Base-by-base conservation (phyloP, 768 basidiomycete genomes). In the Fomitopsis serialis region DNA sequence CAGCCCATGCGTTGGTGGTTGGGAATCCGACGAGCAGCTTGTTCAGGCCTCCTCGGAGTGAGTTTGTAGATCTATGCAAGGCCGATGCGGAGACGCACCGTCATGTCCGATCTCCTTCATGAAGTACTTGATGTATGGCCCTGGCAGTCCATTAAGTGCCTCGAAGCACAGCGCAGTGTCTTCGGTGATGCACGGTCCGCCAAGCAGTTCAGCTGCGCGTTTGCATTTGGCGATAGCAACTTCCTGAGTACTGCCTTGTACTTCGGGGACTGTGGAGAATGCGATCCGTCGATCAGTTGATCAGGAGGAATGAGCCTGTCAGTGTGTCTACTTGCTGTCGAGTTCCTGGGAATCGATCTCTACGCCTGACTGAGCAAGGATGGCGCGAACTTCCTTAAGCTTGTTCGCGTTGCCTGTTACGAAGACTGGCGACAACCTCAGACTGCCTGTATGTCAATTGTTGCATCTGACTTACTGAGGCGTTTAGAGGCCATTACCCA, bases 51-150 rank as follows among this genome's bases (percentile, higher is more conserved):
- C 87, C 87, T 87, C 11, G 55, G 24, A 48, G 24, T 49, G 13
- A 40, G 34, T 6, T 22, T 40, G 19, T 32, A 8, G 15, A 8
- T 40, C 13, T 40, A 15, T 35, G 15, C 34, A 35, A 35, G 37
- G 8, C 19, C 19, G 37, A 15, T 32, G 15, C 42, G 45, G 34
- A n/a, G 17, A 59, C 75, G 50, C 52, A 74, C 96, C 96, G 57
- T 91, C 84, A 66, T 92, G 91, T 2, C 96, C 96, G 5, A 98
- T 68, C 23, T 77, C 78, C 42, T 78, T 76, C 69, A 98, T 72
- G 69, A 99, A 99, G 58, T 91, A 77, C 63, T 99, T 99, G 76
- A 99, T 95, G 71, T 96, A 99, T 0, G 96, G 96, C 0, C 97
- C 97, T 1, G 97, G 97, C 3, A 99, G 79, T 0, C 93, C 96